phyloP scores from a whole-genome alignment of 1,284 basidiomycete species.

The Flammula alnicola region DNA sequence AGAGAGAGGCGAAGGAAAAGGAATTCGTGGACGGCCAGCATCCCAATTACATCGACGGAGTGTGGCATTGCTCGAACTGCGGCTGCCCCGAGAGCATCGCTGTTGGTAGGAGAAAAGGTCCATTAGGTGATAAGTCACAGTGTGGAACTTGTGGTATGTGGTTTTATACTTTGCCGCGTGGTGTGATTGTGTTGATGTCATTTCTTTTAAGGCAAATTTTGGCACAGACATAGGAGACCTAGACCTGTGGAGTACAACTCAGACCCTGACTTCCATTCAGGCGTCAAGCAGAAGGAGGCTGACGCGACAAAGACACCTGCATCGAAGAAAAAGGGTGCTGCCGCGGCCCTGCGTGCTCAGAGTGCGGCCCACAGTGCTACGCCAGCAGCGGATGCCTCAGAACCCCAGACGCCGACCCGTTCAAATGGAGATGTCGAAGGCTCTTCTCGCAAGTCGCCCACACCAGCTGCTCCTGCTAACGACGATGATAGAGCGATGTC shows the following conservation, averaged over 20 bases:
- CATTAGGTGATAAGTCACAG: slow-evolving; percentile 87
- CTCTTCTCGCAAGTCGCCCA: slow-evolving; percentile 41
- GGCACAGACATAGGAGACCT: slow-evolving; percentile 82
- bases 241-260: slow-evolving; percentile 79
- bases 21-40: slow-evolving; percentile 84
- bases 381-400: slow-evolving; percentile 53
- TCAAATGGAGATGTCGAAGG: slow-evolving; percentile 44
- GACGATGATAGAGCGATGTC: slow-evolving; percentile 62
- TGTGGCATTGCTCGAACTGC: slow-evolving; percentile 92
- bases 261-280: slow-evolving; percentile 70
- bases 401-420: slow-evolving; percentile 57
- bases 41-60: slow-evolving; percentile 78
- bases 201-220: slow-evolving; percentile 71
- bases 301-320: slow-evolving; percentile 53
- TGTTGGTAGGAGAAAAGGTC: slow-evolving; percentile 85
- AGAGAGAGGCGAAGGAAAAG: slow-evolving; percentile 79
- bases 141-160: slow-evolving; percentile 89
- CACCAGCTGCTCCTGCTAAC: slow-evolving; percentile 29
- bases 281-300: slow-evolving; percentile 53
- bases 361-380: slow-evolving; percentile 44
- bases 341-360: slow-evolving; percentile 48
- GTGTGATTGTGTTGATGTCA: slow-evolving; percentile 13
- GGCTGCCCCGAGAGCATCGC: slow-evolving; percentile 88
- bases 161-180: slow-evolving; percentile 7
- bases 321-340: slow-evolving; percentile 60